Conservation (phyloP, 1,284 basidiomycete species). For the Papiliotrema nemorosa region DNA sequence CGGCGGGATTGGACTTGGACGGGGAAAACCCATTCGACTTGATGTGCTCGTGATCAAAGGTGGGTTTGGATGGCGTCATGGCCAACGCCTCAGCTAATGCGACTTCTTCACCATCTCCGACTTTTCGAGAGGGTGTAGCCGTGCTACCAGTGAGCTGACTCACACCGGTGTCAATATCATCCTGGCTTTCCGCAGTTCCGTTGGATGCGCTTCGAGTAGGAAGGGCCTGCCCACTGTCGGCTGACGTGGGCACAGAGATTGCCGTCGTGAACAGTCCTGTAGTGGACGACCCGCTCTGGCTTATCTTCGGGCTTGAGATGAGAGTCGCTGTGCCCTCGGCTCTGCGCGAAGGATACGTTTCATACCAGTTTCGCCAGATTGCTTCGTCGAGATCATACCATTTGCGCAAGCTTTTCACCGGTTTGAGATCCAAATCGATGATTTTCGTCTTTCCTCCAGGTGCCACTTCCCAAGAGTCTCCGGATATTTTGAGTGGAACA, state of each 20-base stretch:
- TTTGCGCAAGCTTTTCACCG: conserved; percentile 60
- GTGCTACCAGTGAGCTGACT: too few species aligned
- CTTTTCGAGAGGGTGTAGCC: too few species aligned
- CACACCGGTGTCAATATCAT: too few species aligned
- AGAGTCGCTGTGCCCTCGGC: background rate
- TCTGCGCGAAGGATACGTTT: conserved; percentile 19
- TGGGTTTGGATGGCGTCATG: too few species aligned
- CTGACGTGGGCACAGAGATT: background rate
- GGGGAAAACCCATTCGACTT: too few species aligned
- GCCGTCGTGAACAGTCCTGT: background rate
- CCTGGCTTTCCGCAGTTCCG: too few species aligned
- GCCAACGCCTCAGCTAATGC: too few species aligned
- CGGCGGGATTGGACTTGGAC: too few species aligned
- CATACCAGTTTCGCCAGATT: conserved; percentile 56
- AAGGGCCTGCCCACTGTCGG: background rate
- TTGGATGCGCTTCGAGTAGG: too few species aligned
- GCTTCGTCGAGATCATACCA: conserved; percentile 72
- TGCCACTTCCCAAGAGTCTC: conserved; percentile 6
- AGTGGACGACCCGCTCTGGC: background rate
- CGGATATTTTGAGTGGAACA: conserved; percentile 10
- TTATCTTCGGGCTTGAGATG: background rate
- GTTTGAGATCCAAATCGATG: conserved; percentile 85
- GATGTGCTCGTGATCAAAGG: too few species aligned
- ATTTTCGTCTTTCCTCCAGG: conserved; percentile 55
- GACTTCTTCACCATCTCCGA: too few species aligned